phyloP scores from a whole-genome alignment of 306 rosid species.

The Dryas octopetala region DNA sequence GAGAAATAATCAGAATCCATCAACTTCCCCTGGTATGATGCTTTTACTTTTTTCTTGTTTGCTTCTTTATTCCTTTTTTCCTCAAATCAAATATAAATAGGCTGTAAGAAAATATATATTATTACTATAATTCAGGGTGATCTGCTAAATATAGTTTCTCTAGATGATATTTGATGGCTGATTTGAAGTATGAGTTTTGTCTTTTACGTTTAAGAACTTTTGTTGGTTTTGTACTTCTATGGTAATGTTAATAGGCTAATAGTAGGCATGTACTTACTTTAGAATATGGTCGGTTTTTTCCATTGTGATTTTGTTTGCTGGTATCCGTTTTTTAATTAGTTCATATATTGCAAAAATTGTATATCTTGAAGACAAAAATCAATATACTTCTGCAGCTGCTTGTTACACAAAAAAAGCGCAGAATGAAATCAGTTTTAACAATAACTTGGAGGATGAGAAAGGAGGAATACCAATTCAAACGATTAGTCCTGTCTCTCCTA shows the following conservation, averaged over 20 bases:
- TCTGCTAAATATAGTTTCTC: neutral
- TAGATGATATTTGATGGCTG: neutral
- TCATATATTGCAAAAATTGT: conserved; percentile 23
- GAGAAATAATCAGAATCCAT: conserved; percentile 35
- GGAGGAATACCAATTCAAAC: conserved; percentile 29
- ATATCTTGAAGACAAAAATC: conserved; percentile 44
- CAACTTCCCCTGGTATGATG: conserved; percentile 50
- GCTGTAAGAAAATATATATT: neutral
- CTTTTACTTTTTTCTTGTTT: conserved; percentile 5
- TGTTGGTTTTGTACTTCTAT: neutral
- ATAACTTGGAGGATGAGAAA: conserved; percentile 35
- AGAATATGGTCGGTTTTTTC: conserved; percentile 9
- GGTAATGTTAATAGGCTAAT: neutral
- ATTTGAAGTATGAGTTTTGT: neutral
- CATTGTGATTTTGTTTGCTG: conserved; percentile 19
- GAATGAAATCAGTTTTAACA: conserved; percentile 29
- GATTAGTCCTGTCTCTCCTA: conserved; percentile 29
- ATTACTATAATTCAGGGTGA: neutral
- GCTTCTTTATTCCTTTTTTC: neutral
- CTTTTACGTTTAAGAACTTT: neutral
- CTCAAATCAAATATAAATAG: neutral
- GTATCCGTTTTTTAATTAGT: conserved; percentile 1
- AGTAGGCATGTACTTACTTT: neutral
- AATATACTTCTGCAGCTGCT: conserved; percentile 35
- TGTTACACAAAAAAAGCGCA: conserved; percentile 35